Base-by-base conservation (phyloP, 1,284 basidiomycete species). In the Ceratorhiza oryzae-sativae region DNA sequence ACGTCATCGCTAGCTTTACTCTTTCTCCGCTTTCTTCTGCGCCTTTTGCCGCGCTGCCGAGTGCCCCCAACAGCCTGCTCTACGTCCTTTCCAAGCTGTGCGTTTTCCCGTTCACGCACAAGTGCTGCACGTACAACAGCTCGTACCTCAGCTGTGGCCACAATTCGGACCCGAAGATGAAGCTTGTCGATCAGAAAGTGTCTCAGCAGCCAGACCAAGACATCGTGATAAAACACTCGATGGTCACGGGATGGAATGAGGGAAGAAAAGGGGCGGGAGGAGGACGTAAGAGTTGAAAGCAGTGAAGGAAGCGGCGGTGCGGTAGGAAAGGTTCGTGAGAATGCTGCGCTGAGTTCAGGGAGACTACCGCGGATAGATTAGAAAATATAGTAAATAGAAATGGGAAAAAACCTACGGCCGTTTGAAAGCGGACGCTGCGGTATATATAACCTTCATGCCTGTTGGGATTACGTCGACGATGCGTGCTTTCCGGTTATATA, bases 181-280 rank as follows among this genome's bases (percentile, higher is more conserved):
- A 96, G 84, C 39, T 94, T 93, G 71, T 93, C 86, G 25, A 98
- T 83, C 72, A 98, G 85, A 76, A 94, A 93, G 61, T 90, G 88
- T 75, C 93, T 91, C 45, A 99, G 85, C 82, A 98, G 87, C 95
- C 96, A 99, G 53, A 92, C 81, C n/a, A 98, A 87, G 42, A 95
- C 91, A 48, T 93, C 88, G 71, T 92, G 86, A 78, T 93, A 97
- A 49, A 89, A 80, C 15, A 87, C 84, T 34, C 94, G 86, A 20
- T 86, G 81, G 34, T 91, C 89, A 75, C 90, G 88, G 27, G 84
- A 82, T 62, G 86, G 83, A 18, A 93, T 89, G 36, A 93, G 87
- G 4, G 87, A 86, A n/a, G 88, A 88, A 80, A 91, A 96, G 85
- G 91, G 79, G 84, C 76, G 85, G 25, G 88, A 86, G 0, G 88